phyloP scores from a whole-genome alignment of 108 stramenopile genomes.

The Cyclotella baltica region DNA sequence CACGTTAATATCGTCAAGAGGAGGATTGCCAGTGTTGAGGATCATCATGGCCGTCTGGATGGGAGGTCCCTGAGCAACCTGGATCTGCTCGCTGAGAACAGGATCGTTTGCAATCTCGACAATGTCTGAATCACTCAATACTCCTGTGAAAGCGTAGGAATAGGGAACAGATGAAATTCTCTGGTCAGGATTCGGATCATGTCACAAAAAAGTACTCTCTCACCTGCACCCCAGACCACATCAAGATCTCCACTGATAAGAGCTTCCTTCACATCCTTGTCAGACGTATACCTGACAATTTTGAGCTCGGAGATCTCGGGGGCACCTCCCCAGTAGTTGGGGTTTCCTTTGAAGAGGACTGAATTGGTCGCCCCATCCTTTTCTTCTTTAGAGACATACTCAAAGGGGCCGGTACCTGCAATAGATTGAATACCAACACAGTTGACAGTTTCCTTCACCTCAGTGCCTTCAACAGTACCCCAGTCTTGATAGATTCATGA shows the following conservation, averaged over 20 bases:
- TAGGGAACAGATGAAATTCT: background rate
- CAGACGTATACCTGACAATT: slow-evolving; percentile 40
- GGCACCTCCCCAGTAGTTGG: slow-evolving; percentile 52
- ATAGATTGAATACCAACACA: slow-evolving; percentile 49
- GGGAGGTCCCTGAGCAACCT: slow-evolving; percentile 27
- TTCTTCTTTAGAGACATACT: slow-evolving; percentile 19
- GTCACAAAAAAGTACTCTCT: slow-evolving; percentile 17
- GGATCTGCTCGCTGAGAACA: background rate
- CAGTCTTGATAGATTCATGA: too few relatives aligned
- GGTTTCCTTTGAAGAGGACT: slow-evolving; percentile 36
- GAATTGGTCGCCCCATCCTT: slow-evolving; percentile 17
- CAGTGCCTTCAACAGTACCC: slow-evolving; percentile 10
- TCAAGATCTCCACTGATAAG: slow-evolving; percentile 46
- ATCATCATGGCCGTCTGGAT: slow-evolving; percentile 46
- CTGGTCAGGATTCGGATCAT: background rate
- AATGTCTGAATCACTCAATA: background rate
- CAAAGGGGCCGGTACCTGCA: slow-evolving; percentile 54
- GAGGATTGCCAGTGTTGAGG: slow-evolving; percentile 46
- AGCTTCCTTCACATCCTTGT: slow-evolving; percentile 38
- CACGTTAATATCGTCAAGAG: slow-evolving; percentile 35
- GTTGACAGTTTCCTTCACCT: slow-evolving; percentile 18
- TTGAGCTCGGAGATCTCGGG: slow-evolving; percentile 33
- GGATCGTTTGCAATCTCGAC: background rate
- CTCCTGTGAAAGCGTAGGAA: background rate
- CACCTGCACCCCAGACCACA: slow-evolving; percentile 45